phyloP scores from a whole-genome alignment of 306 rosid species.

The Prunus persica region Prunus_persica_NCBIv2 NC_034011.1:21638001-21638500 shows the following conservation, averaged over 20 bases:
- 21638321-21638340: not conserved
- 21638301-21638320: not conserved
- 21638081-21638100: constrained; percentile 96
- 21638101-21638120: constrained; percentile 99
- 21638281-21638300: not conserved
- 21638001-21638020: not conserved
- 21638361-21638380: not conserved
- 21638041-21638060: constrained; percentile 2
- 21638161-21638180: constrained; percentile 96
- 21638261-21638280: constrained; percentile 34
- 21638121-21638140: constrained; percentile 86
- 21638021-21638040: not conserved
- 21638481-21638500: constrained; percentile 93
- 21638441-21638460: constrained; percentile 92
- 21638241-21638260: constrained; percentile 80
- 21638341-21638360: not conserved
- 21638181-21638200: constrained; percentile 94
- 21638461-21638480: constrained; percentile 98
- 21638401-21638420: constrained; percentile 79
- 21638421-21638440: constrained; percentile 76
- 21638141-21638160: constrained; percentile 77
- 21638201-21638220: constrained; percentile 68
- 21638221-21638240: constrained; percentile 88
- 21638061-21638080: constrained; percentile 99
- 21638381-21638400: constrained; percentile 82